Evolutionary conservation across 495 filamentous ascomycete genomes (phyloP).

Genomic region (Hypoxylon lienhwacheense): DNA sequence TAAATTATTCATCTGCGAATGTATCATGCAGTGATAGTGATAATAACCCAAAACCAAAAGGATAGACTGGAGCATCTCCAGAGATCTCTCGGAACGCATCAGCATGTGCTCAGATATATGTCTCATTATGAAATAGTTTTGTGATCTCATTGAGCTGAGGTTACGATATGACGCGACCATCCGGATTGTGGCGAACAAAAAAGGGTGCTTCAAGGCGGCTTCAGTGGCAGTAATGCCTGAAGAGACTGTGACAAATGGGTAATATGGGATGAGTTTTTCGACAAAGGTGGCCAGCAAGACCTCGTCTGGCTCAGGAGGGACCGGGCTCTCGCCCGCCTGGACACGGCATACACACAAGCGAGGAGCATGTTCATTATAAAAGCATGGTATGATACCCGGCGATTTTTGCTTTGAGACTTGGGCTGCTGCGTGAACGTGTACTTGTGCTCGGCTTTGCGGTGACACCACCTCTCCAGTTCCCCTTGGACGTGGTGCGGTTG

Average conservation of each 20-base stretch:
- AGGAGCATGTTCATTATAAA: slow-evolving; percentile 37
- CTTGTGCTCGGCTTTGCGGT: slow-evolving; percentile 1
- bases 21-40: slow-evolving; percentile 46
- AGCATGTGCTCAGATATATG: slow-evolving; percentile 49
- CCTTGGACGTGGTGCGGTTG: not conserved
- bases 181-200: slow-evolving; percentile 42
- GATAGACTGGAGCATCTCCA: slow-evolving; percentile 55
- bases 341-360: slow-evolving; percentile 33
- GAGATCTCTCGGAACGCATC: slow-evolving; percentile 48
- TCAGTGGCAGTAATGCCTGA: slow-evolving; percentile 26
- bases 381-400: slow-evolving; percentile 15
- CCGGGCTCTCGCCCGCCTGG: slow-evolving; percentile 18
- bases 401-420: slow-evolving; percentile 3
- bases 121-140: slow-evolving; percentile 45
- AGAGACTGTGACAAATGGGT: slow-evolving; percentile 46
- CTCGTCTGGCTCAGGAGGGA: slow-evolving; percentile 39
- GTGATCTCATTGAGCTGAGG: slow-evolving; percentile 43
- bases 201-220: slow-evolving; percentile 33
- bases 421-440: not conserved
- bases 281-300: slow-evolving; percentile 41
- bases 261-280: slow-evolving; percentile 39
- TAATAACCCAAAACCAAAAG: slow-evolving; percentile 52
- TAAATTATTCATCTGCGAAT: slow-evolving; percentile 49
- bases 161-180: slow-evolving; percentile 45
- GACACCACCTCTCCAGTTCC: not conserved